These are phyloP conservation scores for Lolium multiflorum DNA, from an alignment of 176 grass and related monocot species.

Conservation along the genomic window DNA sequence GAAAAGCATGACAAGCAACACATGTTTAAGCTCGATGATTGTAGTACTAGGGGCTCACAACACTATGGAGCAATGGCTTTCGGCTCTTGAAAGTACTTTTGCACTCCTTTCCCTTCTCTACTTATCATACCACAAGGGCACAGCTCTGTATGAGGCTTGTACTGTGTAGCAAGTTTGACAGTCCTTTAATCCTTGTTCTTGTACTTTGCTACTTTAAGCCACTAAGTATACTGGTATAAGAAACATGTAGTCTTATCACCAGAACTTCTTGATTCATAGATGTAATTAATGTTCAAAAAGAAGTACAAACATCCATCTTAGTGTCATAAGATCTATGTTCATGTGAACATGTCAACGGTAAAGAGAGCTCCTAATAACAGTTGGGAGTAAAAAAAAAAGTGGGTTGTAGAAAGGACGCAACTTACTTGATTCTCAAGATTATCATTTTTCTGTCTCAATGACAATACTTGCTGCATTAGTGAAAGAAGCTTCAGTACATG, in stretches of 20 bases:
- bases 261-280: not conserved
- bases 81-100: no score
- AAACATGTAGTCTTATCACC: constrained; percentile 5
- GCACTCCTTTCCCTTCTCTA: no score
- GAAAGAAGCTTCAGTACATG: constrained; percentile 40
- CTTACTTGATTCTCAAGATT: constrained; percentile 75
- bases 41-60: no score
- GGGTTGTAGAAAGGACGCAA: constrained; percentile 5
- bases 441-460: constrained; percentile 71
- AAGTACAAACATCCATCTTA: constrained; percentile 12
- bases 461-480: constrained; percentile 80
- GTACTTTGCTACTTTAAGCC: not conserved
- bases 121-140: no score
- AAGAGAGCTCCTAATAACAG: not conserved
- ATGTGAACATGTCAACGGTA: not conserved
- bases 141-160: no score
- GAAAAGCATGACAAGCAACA: no score
- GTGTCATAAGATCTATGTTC: not conserved
- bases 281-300: not conserved
- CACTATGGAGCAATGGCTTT: no score
- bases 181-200: constrained; percentile 20
- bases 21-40: no score
- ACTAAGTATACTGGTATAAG: not conserved
- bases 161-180: no score
- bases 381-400: not conserved